Evolutionary conservation across 1,284 basidiomycete genomes (phyloP).

Genomic region (Rhodotorula sp.): DNA sequence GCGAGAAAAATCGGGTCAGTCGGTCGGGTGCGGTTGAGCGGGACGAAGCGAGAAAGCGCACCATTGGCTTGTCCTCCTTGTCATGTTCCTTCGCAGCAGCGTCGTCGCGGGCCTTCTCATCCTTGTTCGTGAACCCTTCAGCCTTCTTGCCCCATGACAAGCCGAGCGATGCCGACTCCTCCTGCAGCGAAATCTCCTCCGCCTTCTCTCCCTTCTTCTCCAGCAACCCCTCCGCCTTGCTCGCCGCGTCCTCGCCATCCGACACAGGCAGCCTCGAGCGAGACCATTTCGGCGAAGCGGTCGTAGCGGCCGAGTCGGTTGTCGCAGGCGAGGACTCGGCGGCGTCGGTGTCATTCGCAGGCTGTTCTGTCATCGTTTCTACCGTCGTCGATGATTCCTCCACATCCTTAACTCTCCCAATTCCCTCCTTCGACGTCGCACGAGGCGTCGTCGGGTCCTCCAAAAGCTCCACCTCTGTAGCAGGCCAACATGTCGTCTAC

Average conservation of each 20-base stretch:
- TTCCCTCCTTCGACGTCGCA: neutral
- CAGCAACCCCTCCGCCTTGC: neutral
- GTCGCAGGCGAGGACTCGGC: neutral
- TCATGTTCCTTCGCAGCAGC: neutral
- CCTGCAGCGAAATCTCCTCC: neutral
- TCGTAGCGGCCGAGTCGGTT: neutral
- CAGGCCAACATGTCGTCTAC: constrained; percentile 6
- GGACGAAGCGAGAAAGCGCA: neutral
- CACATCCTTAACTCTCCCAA: neutral
- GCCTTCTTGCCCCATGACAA: no score
- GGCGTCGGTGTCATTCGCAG: neutral
- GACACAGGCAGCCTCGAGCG: neutral
- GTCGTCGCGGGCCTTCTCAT: neutral
- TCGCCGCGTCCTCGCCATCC: neutral
- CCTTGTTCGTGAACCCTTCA: neutral
- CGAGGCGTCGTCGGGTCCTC: neutral
- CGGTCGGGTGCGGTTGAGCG: neutral
- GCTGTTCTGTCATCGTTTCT: neutral
- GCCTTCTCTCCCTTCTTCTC: no score
- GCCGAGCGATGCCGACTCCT: neutral
- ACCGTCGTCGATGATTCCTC: neutral
- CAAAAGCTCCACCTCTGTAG: neutral
- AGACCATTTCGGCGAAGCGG: constrained; percentile 1
- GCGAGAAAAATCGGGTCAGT: neutral
- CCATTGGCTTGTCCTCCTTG: neutral